These are phyloP conservation scores for Annulohypoxylon nitens DNA, from an alignment of 495 filamentous ascomycete genomes.

Conservation along the genomic window DNA sequence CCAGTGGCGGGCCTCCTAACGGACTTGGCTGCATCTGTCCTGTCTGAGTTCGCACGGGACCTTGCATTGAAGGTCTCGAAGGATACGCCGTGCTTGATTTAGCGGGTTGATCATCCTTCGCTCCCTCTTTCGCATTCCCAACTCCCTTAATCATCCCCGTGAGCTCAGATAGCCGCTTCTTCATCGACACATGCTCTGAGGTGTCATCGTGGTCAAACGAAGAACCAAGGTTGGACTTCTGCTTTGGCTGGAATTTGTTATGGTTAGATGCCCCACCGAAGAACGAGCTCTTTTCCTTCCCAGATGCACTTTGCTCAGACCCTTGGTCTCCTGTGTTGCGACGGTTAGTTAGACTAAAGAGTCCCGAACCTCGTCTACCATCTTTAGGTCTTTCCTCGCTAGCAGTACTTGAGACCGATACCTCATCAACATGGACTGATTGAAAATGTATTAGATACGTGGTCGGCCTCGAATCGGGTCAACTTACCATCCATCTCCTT, in stretches of 20 bases:
- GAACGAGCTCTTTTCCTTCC: slow-evolving; percentile 42
- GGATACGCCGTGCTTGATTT: slow-evolving; percentile 36
- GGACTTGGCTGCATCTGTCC: slow-evolving; percentile 33
- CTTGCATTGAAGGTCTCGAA: slow-evolving; percentile 38
- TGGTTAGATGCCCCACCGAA: slow-evolving; percentile 26
- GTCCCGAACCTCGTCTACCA: slow-evolving; percentile 40
- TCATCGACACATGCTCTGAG: slow-evolving; percentile 39
- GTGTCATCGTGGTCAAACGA: slow-evolving; percentile 44
- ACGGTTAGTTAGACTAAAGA: slow-evolving; percentile 40
- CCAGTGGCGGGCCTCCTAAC: slow-evolving; percentile 17
- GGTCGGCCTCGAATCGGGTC: neutral
- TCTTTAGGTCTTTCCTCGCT: slow-evolving; percentile 40
- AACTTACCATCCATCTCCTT: slow-evolving; percentile 45
- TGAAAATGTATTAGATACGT: slow-evolving; percentile 4
- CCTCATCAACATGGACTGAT: slow-evolving; percentile 45
- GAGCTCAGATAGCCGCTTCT: slow-evolving; percentile 49
- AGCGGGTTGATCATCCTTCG: slow-evolving; percentile 46
- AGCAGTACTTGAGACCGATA: slow-evolving; percentile 39
- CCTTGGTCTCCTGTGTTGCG: slow-evolving; percentile 38
- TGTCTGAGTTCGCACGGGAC: slow-evolving; percentile 25
- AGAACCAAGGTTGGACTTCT: slow-evolving; percentile 38
- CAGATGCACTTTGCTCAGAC: slow-evolving; percentile 19
- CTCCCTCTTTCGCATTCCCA: slow-evolving; percentile 48
- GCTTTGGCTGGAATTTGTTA: slow-evolving; percentile 40
- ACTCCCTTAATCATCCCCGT: slow-evolving; percentile 52